Evolutionary conservation across 108 stramenopile genomes (phyloP).

Genomic region (Fragilaria crotonensis): DNA sequence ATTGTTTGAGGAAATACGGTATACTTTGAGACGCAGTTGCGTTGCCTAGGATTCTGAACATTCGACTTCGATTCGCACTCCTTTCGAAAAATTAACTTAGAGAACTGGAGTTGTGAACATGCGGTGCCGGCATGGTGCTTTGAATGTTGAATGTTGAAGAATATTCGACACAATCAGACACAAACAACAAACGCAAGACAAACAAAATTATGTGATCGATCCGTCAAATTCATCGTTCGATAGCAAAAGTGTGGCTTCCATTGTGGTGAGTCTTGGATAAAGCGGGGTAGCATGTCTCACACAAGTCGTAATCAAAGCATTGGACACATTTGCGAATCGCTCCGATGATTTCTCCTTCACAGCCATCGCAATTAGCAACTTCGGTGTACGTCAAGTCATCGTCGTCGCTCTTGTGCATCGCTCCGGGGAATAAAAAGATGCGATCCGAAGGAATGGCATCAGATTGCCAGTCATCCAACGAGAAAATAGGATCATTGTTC

Average conservation of each 20-base stretch:
- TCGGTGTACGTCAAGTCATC: constrained; percentile 33
- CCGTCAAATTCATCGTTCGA: constrained; percentile 1
- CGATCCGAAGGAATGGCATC: constrained; percentile 47
- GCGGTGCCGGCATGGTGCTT: too few relatives aligned
- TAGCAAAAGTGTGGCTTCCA: constrained; percentile 17
- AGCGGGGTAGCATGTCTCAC: constrained; percentile 49
- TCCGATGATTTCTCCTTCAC: constrained; percentile 39
- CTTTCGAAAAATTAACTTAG: too few relatives aligned
- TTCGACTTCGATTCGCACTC: too few relatives aligned
- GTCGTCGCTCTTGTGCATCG: constrained; percentile 15
- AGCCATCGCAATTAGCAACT: constrained; percentile 73
- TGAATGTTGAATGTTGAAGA: too few relatives aligned
- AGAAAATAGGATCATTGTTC: constrained; percentile 7
- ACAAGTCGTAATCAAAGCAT: constrained; percentile 89
- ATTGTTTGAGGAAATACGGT: too few relatives aligned
- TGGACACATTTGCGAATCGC: constrained; percentile 47
- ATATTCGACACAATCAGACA: too few relatives aligned
- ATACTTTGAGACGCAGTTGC: too few relatives aligned
- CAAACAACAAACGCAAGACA: too few relatives aligned
- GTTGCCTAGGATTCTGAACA: too few relatives aligned
- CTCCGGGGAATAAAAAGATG: constrained; percentile 71
- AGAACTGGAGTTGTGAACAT: too few relatives aligned
- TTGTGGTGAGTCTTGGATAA: constrained; percentile 17
- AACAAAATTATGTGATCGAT: too few relatives aligned
- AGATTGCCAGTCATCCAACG: constrained; percentile 15